Conservation (phyloP, 2,329 filamentous ascomycete genomes). For the Botrytis porri region DNA sequence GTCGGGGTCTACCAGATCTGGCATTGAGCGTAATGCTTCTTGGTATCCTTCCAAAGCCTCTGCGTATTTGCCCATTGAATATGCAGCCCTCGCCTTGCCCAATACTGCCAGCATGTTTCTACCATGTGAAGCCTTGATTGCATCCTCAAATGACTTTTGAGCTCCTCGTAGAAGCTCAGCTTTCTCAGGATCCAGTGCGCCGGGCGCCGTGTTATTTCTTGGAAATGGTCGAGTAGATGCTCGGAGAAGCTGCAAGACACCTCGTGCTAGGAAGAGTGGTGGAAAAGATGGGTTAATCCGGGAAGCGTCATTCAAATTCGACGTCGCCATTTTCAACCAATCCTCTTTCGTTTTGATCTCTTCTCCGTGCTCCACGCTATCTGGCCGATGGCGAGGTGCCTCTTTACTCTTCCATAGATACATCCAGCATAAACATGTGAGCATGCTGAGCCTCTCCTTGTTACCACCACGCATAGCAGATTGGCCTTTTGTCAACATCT, state of each 20-base stretch:
- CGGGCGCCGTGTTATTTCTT: constrained; percentile 46
- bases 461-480: constrained; percentile 56
- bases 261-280: constrained; percentile 85
- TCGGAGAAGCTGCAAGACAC: constrained; percentile 82
- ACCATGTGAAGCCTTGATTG: constrained; percentile 76
- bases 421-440: constrained; percentile 68
- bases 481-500: constrained; percentile 66
- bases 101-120: constrained; percentile 91
- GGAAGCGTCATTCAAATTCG: constrained; percentile 90
- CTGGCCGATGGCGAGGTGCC: constrained; percentile 62
- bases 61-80: constrained; percentile 79
- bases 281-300: constrained; percentile 90
- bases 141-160: constrained; percentile 92
- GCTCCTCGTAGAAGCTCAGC: constrained; percentile 80
- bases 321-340: constrained; percentile 87
- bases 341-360: constrained; percentile 89
- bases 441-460: constrained; percentile 64
- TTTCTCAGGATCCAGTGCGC: constrained; percentile 66
- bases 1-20: constrained; percentile 85
- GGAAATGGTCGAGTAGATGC: constrained; percentile 79
- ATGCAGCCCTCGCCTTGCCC: constrained; percentile 83
- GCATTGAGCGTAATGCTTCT: constrained; percentile 79
- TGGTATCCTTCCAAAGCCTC: constrained; percentile 86
- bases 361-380: constrained; percentile 56
- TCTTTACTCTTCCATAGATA: constrained; percentile 68